phyloP scores from a whole-genome alignment of 108 stramenopile species.

The Schizochytrium sp. region DNA sequence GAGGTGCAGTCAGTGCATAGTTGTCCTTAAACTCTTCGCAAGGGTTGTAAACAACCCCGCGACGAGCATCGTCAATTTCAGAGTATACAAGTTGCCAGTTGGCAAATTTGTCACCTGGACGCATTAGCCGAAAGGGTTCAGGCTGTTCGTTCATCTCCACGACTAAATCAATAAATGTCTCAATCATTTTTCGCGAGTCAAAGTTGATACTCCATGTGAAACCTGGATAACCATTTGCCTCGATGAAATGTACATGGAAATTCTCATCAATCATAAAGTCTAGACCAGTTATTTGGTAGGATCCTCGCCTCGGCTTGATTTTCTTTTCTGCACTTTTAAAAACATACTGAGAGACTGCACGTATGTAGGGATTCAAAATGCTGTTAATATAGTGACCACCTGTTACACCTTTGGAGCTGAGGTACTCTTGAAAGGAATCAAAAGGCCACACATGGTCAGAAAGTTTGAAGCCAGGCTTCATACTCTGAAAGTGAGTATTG shows the following conservation, averaged over 20 bases:
- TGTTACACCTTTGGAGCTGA: background rate
- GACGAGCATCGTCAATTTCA: background rate
- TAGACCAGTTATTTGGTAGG: constrained; percentile 62
- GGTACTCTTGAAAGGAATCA: constrained; percentile 53
- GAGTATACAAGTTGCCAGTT: constrained; percentile 60
- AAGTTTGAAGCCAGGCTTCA: constrained; percentile 58
- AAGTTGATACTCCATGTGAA: constrained; percentile 61
- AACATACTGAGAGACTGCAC: background rate
- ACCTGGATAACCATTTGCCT: constrained; percentile 63
- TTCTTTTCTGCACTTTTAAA: constrained; percentile 35
- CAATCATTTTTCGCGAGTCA: constrained; percentile 59
- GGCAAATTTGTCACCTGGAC: constrained; percentile 4
- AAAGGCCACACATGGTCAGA: constrained; percentile 56
- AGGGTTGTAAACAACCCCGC: background rate
- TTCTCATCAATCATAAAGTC: constrained; percentile 62
- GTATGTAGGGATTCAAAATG: constrained; percentile 57
- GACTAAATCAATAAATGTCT: constrained; percentile 27
- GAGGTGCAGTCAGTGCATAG: constrained; percentile 4
- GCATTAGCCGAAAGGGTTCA: constrained; percentile 38
- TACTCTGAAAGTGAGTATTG: constrained; percentile 60
- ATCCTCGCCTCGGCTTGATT: constrained; percentile 35
- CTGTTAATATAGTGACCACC: background rate
- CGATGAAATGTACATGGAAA: constrained; percentile 60
- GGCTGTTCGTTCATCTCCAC: constrained; percentile 36
- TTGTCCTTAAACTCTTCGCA: constrained; percentile 59